phyloP scores from a whole-genome alignment of 2,329 filamentous ascomycete species.

The Immersiporthe knoxdaviesiana region DNA sequence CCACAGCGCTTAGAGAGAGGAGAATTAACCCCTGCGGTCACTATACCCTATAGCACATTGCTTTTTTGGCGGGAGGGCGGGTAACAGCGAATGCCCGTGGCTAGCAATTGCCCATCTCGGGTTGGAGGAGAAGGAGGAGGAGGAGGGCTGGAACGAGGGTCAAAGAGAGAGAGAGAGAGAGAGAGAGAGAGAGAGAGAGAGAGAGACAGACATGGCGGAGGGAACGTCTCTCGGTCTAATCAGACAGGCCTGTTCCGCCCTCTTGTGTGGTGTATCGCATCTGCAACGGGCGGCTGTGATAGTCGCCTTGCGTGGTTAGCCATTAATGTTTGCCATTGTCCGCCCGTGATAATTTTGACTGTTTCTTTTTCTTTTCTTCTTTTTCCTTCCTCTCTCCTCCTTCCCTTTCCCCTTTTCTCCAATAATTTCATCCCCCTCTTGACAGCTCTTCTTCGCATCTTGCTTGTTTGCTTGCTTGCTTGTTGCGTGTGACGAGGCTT shows the following conservation, averaged over 20 bases:
- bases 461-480: not conserved
- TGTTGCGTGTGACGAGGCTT: not conserved
- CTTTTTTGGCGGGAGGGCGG: not conserved
- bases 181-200: not conserved
- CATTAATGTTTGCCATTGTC: not conserved
- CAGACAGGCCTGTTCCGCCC: slow-evolving; percentile 1
- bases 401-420: slow-evolving; percentile 3
- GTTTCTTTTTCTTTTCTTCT: not conserved
- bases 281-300: slow-evolving; percentile 25
- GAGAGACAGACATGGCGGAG: slow-evolving; percentile 1
- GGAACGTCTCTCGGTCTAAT: not conserved
- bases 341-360: not conserved
- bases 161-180: not conserved
- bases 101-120: slow-evolving; percentile 15
- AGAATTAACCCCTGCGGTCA: not conserved
- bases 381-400: slow-evolving; percentile 8
- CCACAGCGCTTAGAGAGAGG: slow-evolving; percentile 11
- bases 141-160: not conserved
- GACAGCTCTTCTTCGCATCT: not conserved
- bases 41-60: not conserved
- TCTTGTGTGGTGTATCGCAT: not conserved
- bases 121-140: slow-evolving; percentile 9
- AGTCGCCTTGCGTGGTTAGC: not conserved
- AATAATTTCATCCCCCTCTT: not conserved
- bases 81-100: slow-evolving; percentile 22